phyloP scores from a whole-genome alignment of 805 yeast genomes.

The Yamadazyma kitorensis region DNA sequence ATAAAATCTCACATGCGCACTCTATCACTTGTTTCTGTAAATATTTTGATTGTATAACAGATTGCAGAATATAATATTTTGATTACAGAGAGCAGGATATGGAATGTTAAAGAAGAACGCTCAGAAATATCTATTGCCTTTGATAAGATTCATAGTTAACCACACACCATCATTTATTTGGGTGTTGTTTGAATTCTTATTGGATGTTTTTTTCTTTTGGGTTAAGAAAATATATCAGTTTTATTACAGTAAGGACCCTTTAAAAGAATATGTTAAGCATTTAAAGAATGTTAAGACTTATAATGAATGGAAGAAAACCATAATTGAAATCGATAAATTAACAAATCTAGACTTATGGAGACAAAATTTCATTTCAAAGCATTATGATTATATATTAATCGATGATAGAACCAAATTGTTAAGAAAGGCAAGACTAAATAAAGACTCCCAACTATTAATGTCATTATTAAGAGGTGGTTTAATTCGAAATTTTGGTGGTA shows the following conservation, averaged over 20 bases:
- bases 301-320: slow-evolving; percentile 67
- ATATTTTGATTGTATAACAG: too few species aligned
- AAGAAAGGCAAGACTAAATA: slow-evolving; percentile 55
- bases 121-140: slow-evolving; percentile 17
- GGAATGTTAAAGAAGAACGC: slow-evolving; percentile 5
- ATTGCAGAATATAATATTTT: too few species aligned
- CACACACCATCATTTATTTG: slow-evolving; percentile 39
- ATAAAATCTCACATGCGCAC: slow-evolving; percentile 3
- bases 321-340: slow-evolving; percentile 47
- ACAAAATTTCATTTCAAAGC: slow-evolving; percentile 74
- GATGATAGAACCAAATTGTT: slow-evolving; percentile 67
- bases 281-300: slow-evolving; percentile 54
- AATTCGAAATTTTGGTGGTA: slow-evolving; percentile 88
- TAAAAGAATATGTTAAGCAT: slow-evolving; percentile 46
- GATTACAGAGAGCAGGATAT: too few species aligned
- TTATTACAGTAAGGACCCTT: slow-evolving; percentile 39
- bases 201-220: slow-evolving; percentile 50
- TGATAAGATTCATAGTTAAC: slow-evolving; percentile 27
- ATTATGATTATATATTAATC: slow-evolving; percentile 82
- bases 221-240: slow-evolving; percentile 32
- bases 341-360: slow-evolving; percentile 59
- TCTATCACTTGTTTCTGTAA: too few species aligned
- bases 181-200: slow-evolving; percentile 40
- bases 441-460: slow-evolving; percentile 57
- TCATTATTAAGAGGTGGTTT: slow-evolving; percentile 77